A percentile compares a stretch with the other conserved stretches of the same genome.
Conservation (phyloP, 768 basidiomycete genomes). For the Panellus pusillus region DNA sequence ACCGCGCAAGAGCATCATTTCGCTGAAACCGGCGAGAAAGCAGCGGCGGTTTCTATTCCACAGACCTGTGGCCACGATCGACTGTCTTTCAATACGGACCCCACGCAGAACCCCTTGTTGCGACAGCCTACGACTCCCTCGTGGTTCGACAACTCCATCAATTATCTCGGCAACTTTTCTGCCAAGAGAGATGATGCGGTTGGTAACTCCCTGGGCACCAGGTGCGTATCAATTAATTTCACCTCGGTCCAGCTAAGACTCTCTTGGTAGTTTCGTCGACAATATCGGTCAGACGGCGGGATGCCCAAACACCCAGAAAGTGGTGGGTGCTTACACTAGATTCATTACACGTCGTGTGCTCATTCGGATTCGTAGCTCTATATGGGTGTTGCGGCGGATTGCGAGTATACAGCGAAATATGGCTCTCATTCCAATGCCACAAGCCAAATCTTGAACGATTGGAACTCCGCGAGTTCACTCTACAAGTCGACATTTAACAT, state of each 20-base stretch:
- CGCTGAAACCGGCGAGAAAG: constrained; percentile 29
- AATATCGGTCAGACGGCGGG: constrained; percentile 69
- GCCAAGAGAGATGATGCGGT: constrained; percentile 56
- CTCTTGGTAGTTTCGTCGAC: constrained; percentile 58
- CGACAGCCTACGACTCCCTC: constrained; percentile 30
- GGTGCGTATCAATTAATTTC: constrained; percentile 39
- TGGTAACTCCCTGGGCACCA: constrained; percentile 48
- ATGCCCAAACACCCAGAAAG: constrained; percentile 71
- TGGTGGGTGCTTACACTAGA: constrained; percentile 41
- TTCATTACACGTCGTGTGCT: background rate
- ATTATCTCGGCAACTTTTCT: constrained; percentile 34
- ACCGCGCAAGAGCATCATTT: constrained; percentile 47
- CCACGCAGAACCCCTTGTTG: constrained; percentile 51
- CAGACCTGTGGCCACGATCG: constrained; percentile 70
- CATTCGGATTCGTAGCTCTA: constrained; percentile 43
- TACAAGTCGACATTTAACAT: constrained; percentile 84
- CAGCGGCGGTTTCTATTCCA: constrained; percentile 25
- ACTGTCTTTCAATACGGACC: constrained; percentile 65
- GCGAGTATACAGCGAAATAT: constrained; percentile 69
- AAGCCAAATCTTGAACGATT: constrained; percentile 70
- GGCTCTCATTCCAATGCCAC: constrained; percentile 67
- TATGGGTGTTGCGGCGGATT: constrained; percentile 89
- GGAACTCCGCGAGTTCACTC: constrained; percentile 75
- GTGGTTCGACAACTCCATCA: constrained; percentile 43
- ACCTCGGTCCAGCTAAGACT: constrained; percentile 3